phyloP scores from a whole-genome alignment of 805 yeast species.

The Candida fluviatilis region DNA sequence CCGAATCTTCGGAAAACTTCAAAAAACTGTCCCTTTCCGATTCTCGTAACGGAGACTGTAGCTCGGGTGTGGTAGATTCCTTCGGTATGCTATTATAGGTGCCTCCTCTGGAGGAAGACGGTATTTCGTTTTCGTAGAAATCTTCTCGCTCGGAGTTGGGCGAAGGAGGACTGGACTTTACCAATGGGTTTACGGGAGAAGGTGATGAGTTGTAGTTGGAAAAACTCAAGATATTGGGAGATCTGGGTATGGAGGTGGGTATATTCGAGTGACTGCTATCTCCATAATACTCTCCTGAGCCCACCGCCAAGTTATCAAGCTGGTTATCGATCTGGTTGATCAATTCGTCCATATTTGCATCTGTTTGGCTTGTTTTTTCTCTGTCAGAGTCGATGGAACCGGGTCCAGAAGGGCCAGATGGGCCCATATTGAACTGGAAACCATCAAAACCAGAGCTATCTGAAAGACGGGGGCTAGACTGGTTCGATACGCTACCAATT shows the following conservation, averaged over 20 bases:
- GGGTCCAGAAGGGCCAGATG: no score
- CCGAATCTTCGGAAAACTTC: neutral
- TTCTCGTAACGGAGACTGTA: no score
- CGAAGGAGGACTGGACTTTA: neutral
- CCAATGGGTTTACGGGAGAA: neutral
- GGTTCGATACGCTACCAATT: neutral
- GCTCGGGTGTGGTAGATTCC: neutral
- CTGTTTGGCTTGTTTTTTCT: no score
- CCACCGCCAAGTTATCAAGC: constrained; percentile 1
- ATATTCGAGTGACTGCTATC: neutral
- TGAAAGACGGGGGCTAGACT: neutral
- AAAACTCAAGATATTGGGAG: constrained; percentile 1
- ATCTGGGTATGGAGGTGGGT: neutral
- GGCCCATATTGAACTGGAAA: constrained; percentile 2
- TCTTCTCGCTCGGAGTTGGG: neutral
- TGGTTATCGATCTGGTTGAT: constrained; percentile 2
- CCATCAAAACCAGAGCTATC: constrained; percentile 2
- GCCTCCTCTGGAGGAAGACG: neutral
- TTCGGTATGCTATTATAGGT: neutral
- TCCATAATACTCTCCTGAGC: neutral
- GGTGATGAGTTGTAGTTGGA: neutral
- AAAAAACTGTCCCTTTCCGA: neutral
- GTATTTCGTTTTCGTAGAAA: no score
- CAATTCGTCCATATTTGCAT: neutral
- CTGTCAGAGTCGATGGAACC: no score